phyloP scores from a whole-genome alignment of 2,329 filamentous ascomycete genomes.

The Hortaea werneckii region DNA sequence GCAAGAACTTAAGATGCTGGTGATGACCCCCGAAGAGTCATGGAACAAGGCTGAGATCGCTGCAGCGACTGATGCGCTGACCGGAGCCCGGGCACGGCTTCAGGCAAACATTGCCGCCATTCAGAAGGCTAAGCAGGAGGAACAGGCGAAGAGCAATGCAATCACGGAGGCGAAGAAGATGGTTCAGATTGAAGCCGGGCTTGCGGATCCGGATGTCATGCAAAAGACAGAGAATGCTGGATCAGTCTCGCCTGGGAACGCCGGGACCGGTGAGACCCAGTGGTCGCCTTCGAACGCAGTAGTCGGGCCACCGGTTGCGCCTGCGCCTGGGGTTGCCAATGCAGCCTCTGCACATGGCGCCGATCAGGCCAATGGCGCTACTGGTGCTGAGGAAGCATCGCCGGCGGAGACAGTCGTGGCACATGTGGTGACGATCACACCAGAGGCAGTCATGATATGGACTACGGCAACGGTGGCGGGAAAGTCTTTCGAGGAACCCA shows the following conservation, averaged over 20 bases:
- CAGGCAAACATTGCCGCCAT: constrained; percentile 13
- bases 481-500: background rate
- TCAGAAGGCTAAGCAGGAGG: constrained; percentile 5
- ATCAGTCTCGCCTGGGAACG: no score
- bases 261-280: no score
- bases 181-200: constrained; percentile 8
- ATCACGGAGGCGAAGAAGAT: constrained; percentile 8
- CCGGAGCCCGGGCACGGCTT: constrained; percentile 15
- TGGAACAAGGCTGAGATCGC: constrained; percentile 23
- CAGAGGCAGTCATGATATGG: constrained; percentile 2
- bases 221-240: no score
- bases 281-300: no score
- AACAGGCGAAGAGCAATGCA: constrained; percentile 5
- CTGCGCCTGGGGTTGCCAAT: no score
- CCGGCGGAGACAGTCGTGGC: background rate
- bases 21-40: constrained; percentile 21
- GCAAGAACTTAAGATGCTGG: constrained; percentile 18
- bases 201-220: background rate
- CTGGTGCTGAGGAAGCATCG: no score
- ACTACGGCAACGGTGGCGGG: constrained; percentile 2
- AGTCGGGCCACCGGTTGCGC: no score
- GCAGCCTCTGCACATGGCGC: no score
- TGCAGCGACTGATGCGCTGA: constrained; percentile 20
- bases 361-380: no score
- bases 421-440: constrained; percentile 3